phyloP scores from a whole-genome alignment of 2,329 filamentous ascomycete genomes.

The Fusarium paranaense region DNA sequence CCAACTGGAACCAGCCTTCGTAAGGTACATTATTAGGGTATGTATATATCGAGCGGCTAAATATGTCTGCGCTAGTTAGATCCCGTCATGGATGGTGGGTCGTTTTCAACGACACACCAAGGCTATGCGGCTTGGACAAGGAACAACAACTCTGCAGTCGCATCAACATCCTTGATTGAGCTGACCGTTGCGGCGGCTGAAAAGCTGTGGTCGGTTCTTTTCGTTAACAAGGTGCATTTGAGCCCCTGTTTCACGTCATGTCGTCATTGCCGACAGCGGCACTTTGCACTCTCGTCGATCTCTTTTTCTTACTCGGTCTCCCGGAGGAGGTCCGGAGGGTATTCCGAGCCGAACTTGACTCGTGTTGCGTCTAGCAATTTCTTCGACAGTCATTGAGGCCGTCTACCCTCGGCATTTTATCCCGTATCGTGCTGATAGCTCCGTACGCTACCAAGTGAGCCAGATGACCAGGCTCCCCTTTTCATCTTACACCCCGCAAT shows the following conservation, averaged over 20 bases:
- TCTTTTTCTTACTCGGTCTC: not conserved
- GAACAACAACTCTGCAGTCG: slow-evolving; percentile 11
- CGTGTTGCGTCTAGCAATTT: slow-evolving; percentile 20
- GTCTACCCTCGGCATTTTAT: slow-evolving; percentile 1
- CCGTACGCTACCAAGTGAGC: slow-evolving; percentile 21
- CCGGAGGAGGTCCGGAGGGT: slow-evolving; percentile 16
- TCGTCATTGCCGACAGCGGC: not conserved
- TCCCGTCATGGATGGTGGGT: slow-evolving; percentile 43
- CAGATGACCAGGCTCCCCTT: slow-evolving; percentile 14
- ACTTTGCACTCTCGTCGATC: not conserved
- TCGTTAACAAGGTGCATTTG: not conserved
- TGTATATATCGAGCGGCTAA: slow-evolving; percentile 47
- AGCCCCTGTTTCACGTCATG: not conserved
- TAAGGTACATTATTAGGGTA: slow-evolving; percentile 13
- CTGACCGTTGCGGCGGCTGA: slow-evolving; percentile 6
- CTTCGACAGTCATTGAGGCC: not conserved
- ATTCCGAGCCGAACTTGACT: slow-evolving; percentile 32
- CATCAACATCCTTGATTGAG: slow-evolving; percentile 13
- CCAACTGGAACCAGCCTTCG: not conserved
- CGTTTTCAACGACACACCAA: slow-evolving; percentile 45
- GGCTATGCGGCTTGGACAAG: slow-evolving; percentile 15
- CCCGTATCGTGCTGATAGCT: slow-evolving; percentile 17
- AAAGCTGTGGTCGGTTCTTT: not conserved
- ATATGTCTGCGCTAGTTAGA: slow-evolving; percentile 36
- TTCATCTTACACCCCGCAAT: slow-evolving; percentile 27